A percentile compares a stretch with the other conserved stretches of the same genome.
Conservation (phyloP, 257 asterid species). For the Ocimum tenuiflorum region DNA sequence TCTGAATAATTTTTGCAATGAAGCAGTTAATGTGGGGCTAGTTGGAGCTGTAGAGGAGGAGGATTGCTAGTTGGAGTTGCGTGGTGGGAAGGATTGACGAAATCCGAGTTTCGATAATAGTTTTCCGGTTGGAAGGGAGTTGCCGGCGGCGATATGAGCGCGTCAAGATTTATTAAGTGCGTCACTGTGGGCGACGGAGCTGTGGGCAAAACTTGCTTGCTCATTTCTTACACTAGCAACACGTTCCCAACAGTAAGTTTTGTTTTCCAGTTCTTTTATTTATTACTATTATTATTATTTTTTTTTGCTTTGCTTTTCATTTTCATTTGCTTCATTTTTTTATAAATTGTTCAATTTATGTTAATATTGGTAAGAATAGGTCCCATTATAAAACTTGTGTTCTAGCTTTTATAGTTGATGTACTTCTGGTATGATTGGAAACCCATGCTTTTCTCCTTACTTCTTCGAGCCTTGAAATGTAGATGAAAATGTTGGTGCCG, state of each 20-base stretch:
- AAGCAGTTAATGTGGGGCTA: background rate
- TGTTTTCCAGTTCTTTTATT: background rate
- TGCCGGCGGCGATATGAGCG: slow-evolving; percentile 41
- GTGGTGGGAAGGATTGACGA: background rate
- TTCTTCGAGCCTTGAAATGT: too few species aligned
- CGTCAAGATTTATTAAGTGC: slow-evolving; percentile 56
- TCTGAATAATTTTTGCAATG: slow-evolving; percentile 7
- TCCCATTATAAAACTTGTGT: too few species aligned
- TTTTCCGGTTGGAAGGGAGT: slow-evolving; percentile 17
- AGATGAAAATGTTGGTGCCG: too few species aligned
- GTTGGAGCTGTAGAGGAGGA: background rate
- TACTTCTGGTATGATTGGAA: slow-evolving; percentile 2
- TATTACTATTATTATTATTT: too few species aligned
- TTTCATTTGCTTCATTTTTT: background rate
- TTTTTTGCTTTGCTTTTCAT: background rate
- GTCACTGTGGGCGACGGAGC: slow-evolving; percentile 69
- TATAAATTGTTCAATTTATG: too few species aligned
- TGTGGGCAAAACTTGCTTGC: slow-evolving; percentile 63
- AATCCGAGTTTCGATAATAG: background rate
- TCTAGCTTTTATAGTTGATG: background rate
- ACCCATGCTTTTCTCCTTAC: background rate
- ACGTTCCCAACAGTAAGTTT: slow-evolving; percentile 51
- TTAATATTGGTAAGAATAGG: too few species aligned
- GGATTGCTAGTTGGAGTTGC: background rate
- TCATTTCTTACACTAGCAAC: slow-evolving; percentile 62